Percentiles rank a stretch among this genome's conserved stretches.
These are phyloP conservation scores for Emydomyces testavorans DNA, from an alignment of 2,329 filamentous ascomycete genomes.

Conservation along the genomic window DNA sequence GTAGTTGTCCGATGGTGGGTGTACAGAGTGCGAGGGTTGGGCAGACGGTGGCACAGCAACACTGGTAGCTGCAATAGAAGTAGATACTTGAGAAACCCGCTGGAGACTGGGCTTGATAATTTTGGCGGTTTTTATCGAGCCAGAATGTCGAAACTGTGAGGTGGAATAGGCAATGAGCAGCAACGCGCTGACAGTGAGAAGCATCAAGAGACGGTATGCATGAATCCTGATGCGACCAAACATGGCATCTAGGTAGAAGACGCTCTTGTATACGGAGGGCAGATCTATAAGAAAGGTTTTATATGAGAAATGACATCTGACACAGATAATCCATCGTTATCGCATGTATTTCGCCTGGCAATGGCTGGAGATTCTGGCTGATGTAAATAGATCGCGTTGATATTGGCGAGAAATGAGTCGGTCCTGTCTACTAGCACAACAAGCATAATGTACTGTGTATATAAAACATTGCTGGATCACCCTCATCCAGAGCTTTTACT, in stretches of 20 bases:
- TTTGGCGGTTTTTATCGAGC: background rate
- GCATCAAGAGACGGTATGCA: background rate
- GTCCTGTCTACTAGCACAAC: no score
- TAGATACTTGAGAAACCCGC: background rate
- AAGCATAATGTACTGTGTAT: no score
- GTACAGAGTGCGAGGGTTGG: background rate
- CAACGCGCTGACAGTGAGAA: background rate
- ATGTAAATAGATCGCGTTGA: no score
- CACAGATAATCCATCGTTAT: background rate
- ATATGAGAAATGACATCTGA: background rate
- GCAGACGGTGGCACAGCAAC: background rate
- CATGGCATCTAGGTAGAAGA: background rate
- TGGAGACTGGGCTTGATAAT: background rate
- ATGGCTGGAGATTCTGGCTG: background rate
- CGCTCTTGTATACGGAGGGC: background rate
- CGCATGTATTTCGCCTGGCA: background rate
- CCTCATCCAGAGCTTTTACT: no score
- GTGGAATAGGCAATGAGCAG: background rate
- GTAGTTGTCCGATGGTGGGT: conserved; percentile 30
- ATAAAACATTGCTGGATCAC: no score
- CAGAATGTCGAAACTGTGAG: background rate
- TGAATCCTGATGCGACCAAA: background rate
- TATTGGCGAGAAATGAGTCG: no score
- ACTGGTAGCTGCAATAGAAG: background rate
- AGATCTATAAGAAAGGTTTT: background rate